Conservation (phyloP, 148 eudicot species). For the Cornus kousa region DNA sequence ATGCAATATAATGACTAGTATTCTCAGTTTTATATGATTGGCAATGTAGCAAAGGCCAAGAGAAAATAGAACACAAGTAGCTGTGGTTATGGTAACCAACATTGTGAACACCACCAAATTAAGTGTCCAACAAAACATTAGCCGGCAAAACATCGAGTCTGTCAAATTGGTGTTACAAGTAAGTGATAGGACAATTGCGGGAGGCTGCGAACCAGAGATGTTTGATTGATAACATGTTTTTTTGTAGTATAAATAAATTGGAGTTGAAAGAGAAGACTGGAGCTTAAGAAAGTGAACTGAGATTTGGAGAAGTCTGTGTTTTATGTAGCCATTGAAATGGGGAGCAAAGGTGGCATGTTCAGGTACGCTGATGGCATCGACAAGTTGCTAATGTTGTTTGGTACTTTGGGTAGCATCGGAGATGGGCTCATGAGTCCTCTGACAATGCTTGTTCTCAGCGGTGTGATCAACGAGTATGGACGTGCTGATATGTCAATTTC, state of each 20-base stretch:
- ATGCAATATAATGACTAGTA: too few relatives aligned
- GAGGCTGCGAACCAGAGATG: neutral
- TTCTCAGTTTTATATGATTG: too few relatives aligned
- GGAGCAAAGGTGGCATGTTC: conserved; percentile 30
- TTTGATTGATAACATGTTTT: too few relatives aligned
- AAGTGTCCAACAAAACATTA: neutral
- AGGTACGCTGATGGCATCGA: conserved; percentile 39
- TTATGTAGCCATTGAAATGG: conserved; percentile 13
- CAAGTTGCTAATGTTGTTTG: conserved; percentile 36
- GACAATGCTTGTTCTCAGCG: conserved; percentile 35
- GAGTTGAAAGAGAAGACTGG: neutral
- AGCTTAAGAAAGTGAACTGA: neutral
- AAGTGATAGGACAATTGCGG: too few relatives aligned
- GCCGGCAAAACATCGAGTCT: neutral
- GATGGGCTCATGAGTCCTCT: conserved; percentile 46
- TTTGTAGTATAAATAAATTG: too few relatives aligned
- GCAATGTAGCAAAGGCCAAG: too few relatives aligned
- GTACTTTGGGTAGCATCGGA: conserved; percentile 45
- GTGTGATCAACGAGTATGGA: conserved; percentile 28
- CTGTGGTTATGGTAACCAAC: too few relatives aligned
- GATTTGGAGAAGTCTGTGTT: neutral
- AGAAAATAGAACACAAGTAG: too few relatives aligned
- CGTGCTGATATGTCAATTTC: conserved; percentile 12
- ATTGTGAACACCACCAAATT: neutral
- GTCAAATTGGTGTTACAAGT: neutral